A percentile compares a stretch with the other conserved stretches of the same genome.
Evolutionary conservation across 306 rosid genomes (phyloP).

Genomic region (Bauhinia variegata): DNA sequence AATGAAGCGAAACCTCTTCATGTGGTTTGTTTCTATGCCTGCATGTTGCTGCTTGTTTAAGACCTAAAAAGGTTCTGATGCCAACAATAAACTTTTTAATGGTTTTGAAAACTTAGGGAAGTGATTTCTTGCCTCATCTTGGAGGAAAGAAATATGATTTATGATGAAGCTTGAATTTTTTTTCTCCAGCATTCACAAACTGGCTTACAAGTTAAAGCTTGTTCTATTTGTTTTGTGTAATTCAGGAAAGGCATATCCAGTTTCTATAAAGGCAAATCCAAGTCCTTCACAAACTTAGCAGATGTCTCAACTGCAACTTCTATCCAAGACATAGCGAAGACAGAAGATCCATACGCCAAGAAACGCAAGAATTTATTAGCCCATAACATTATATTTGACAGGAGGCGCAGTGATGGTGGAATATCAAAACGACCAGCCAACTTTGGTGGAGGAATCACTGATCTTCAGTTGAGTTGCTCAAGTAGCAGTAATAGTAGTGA

Average conservation of each 20-base stretch:
- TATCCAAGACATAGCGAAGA: slow-evolving; percentile 69
- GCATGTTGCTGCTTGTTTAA: no score
- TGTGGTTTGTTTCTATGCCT: neutral
- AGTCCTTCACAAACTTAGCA: slow-evolving; percentile 82
- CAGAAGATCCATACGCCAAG: slow-evolving; percentile 73
- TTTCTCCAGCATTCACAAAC: neutral
- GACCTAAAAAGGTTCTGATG: no score
- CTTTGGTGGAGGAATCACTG: slow-evolving; percentile 46
- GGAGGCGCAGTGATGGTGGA: slow-evolving; percentile 50
- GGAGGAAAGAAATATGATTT: neutral
- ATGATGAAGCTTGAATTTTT: neutral
- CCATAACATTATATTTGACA: slow-evolving; percentile 37
- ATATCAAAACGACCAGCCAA: slow-evolving; percentile 59
- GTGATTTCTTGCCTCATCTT: neutral
- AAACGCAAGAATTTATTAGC: slow-evolving; percentile 75
- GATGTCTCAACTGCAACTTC: slow-evolving; percentile 57
- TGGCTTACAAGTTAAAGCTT: neutral
- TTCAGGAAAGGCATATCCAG: slow-evolving; percentile 89
- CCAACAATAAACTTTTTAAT: no score
- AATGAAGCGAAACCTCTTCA: neutral
- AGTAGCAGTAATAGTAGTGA: slow-evolving; percentile 35
- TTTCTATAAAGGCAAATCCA: slow-evolving; percentile 87
- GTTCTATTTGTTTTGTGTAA: slow-evolving; percentile 15
- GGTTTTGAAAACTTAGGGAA: no score
- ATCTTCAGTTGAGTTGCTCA: slow-evolving; percentile 41